Base-by-base conservation (phyloP, 208 protist genomes). In the Trypanosomatidae sp. region DNA sequence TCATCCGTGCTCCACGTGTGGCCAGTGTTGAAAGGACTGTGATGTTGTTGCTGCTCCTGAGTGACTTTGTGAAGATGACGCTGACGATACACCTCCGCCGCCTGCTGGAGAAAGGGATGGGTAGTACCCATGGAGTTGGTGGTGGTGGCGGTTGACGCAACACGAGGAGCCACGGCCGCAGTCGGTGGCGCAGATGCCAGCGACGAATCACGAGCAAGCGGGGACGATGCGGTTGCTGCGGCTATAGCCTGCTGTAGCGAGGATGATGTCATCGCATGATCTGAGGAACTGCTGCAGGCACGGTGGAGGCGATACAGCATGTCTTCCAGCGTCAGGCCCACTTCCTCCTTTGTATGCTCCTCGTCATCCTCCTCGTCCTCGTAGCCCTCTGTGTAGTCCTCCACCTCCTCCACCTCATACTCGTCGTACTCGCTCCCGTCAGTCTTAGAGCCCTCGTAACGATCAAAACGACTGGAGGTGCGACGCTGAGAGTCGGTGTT, bases 71-170 rank as follows among this genome's bases (percentile, higher is more conserved):
- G 28, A 15, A 65, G 62, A 58, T 66, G 69, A 47, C 73, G 76
- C 69, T 80, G 75, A 0, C 70, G 69, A 43, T 80, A 80, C 15
- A 80, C 62, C 55, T 75, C 76, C 5, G 75, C 71, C 7, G 80
- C 80, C 9, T 75, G 79, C 46, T 78, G 79, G 28, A 83, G 71
- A 46, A 83, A 75, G 46, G 75, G 62, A 59, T 84, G 53, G 55
- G 83, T 77, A 1, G 82, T 69, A 64, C 62, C 58, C 22, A 59
- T 55, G 39, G 39, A 22, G 17, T n/a, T 47, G 17, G 60, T 47
- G 19, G 66, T 17, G n/a, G 49, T 19, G 17, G 19, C 62, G 10
- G 39, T 28, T 5, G 22, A 43, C 13, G 25, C 66, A 30, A 50
- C 41, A 36, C 46, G 44, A 25, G 71, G 44, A 8, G 59, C 55